These are phyloP conservation scores for Pseudogymnoascus verrucosus DNA, from an alignment of 2,329 filamentous ascomycete genomes.

Conservation along the genomic window DNA sequence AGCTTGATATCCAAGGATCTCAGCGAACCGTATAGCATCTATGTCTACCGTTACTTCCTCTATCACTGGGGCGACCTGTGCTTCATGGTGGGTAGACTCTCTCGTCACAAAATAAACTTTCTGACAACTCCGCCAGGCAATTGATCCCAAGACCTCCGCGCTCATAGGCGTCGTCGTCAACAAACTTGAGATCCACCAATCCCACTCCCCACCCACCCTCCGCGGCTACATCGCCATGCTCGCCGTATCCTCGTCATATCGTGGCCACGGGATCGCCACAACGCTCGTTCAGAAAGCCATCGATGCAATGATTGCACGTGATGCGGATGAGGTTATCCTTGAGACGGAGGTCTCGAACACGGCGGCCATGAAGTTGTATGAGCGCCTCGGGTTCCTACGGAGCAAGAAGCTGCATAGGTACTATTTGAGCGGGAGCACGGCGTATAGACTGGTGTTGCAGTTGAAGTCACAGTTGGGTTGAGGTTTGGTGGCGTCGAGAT, in stretches of 20 bases:
- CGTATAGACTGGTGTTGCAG: conserved; percentile 74
- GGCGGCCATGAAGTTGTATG: conserved; percentile 85
- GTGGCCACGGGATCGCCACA: conserved; percentile 81
- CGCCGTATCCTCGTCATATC: conserved; percentile 72
- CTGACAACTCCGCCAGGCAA: conserved; percentile 36
- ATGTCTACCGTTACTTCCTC: conserved; percentile 96
- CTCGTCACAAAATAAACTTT: background rate
- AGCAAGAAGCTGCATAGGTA: conserved; percentile 92
- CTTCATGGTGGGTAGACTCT: conserved; percentile 60
- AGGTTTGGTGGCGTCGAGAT: background rate
- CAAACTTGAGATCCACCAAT: conserved; percentile 85
- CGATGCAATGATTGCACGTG: conserved; percentile 74
- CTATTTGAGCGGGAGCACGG: conserved; percentile 93
- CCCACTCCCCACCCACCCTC: conserved; percentile 64
- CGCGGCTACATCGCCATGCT: conserved; percentile 98
- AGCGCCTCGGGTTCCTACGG: conserved; percentile 81
- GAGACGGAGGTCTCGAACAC: conserved; percentile 94
- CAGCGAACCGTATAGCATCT: conserved; percentile 97
- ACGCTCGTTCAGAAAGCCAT: conserved; percentile 83
- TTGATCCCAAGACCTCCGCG: conserved; percentile 50
- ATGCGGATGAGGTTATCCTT: conserved; percentile 89
- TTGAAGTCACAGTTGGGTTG: conserved; percentile 18
- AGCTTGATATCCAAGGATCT: conserved; percentile 92
- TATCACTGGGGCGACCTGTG: conserved; percentile 98
- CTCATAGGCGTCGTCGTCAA: conserved; percentile 89